These are phyloP conservation scores for Odontarrhena argentea DNA, from an alignment of 345 rosid genomes.

Conservation along the genomic window DNA sequence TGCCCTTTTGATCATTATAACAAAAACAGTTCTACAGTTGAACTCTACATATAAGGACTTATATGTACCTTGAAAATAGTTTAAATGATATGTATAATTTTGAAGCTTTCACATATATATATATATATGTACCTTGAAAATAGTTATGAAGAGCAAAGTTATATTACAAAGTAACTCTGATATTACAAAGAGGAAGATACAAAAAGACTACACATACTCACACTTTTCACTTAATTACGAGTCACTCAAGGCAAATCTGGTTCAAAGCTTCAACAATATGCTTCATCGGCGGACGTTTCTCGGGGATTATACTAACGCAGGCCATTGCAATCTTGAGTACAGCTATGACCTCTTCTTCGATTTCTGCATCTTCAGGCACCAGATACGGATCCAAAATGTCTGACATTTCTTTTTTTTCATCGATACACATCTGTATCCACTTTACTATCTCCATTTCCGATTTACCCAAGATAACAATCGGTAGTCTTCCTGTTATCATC, in stretches of 20 bases:
- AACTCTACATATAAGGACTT: constrained; percentile 13
- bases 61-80: too few species aligned
- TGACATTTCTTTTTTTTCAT: constrained; percentile 76
- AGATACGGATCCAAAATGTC: constrained; percentile 79
- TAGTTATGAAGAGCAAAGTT: constrained; percentile 5
- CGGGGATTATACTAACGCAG: constrained; percentile 68
- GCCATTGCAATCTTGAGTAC: constrained; percentile 83
- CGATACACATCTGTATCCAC: constrained; percentile 89
- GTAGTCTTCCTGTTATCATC: constrained; percentile 76
- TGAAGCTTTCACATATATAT: constrained; percentile 7
- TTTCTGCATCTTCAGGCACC: constrained; percentile 66
- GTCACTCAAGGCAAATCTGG: constrained; percentile 30
- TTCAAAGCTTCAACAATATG: constrained; percentile 59
- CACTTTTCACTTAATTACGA: constrained; percentile 2
- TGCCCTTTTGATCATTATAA: constrained; percentile 23
- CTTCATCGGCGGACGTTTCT: constrained; percentile 81
- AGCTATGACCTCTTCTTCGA: constrained; percentile 83
- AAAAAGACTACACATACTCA: constrained; percentile 19
- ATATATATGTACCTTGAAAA: constrained; percentile 21
- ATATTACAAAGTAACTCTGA: constrained; percentile 26
- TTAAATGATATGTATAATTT: neutral
- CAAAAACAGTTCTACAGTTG: neutral
- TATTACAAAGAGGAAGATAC: constrained; percentile 8
- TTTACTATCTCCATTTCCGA: constrained; percentile 77
- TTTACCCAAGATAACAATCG: constrained; percentile 56